A percentile compares a stretch with the other conserved stretches of the same genome.
These are phyloP conservation scores for Tritrichomonas musculus DNA, from an alignment of 208 protist species.

Conservation along the genomic window DNA sequence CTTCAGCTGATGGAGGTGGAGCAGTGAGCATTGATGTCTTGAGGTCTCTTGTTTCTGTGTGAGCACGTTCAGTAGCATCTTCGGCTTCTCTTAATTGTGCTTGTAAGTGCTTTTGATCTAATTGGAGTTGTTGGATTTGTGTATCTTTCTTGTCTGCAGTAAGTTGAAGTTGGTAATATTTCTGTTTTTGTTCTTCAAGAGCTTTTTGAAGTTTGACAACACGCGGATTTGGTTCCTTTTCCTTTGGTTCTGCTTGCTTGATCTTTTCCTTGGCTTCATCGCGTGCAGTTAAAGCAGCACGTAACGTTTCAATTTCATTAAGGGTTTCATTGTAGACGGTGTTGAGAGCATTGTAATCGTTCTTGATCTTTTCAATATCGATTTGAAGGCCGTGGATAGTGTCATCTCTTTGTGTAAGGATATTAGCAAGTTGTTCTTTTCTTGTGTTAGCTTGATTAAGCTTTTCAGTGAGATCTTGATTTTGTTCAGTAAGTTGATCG, in stretches of 20 bases:
- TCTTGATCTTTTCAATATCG: neutral
- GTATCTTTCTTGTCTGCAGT: neutral
- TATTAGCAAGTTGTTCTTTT: neutral
- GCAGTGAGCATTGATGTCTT: no score
- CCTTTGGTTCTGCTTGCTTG: neutral
- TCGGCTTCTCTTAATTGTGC: neutral
- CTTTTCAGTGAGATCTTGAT: neutral
- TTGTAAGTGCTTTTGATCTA: neutral
- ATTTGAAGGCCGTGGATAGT: neutral
- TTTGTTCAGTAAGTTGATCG: neutral
- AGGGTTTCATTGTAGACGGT: neutral
- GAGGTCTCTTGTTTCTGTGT: neutral
- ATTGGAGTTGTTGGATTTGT: neutral
- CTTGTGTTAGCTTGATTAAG: neutral
- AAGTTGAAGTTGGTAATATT: neutral
- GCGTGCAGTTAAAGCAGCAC: neutral
- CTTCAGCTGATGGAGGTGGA: neutral
- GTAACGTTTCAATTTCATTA: neutral
- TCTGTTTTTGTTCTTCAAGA: neutral
- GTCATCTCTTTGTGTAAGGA: neutral
- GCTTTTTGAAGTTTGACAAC: neutral
- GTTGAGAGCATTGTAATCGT: neutral
- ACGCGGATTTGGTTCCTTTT: neutral
- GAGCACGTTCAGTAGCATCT: no score
- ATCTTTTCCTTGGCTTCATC: neutral